Evolutionary conservation across 306 rosid species (phyloP).

Genomic region (Cicer judaicum): DNA sequence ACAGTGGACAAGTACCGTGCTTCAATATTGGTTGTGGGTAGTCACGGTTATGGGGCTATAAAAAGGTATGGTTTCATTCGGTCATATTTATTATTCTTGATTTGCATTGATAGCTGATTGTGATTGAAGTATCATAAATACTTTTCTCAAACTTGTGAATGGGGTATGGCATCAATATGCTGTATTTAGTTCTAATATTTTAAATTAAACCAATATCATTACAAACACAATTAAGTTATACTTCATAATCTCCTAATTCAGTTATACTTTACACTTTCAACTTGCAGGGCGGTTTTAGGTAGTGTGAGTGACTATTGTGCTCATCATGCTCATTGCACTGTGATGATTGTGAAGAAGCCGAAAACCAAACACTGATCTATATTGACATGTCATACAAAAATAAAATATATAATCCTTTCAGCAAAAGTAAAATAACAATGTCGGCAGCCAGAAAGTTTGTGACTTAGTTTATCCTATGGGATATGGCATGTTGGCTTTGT

Average conservation of each 20-base stretch:
- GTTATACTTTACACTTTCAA: background rate
- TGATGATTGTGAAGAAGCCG: conserved; percentile 84
- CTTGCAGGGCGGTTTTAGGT: conserved; percentile 76
- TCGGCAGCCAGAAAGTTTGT: background rate
- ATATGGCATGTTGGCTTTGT: conserved; percentile 17
- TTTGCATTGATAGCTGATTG: conserved; percentile 4
- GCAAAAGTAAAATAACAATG: background rate
- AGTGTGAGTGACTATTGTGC: conserved; percentile 91
- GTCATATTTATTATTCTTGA: background rate
- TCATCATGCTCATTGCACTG: conserved; percentile 76
- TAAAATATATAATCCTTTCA: conserved; percentile 31
- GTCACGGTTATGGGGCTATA: conserved; percentile 82
- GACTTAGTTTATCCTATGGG: conserved; percentile 30
- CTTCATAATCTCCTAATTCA: conserved; percentile 32
- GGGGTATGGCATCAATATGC: background rate
- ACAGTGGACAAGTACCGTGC: conserved; percentile 72
- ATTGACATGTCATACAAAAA: conserved; percentile 17
- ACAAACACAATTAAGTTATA: conserved; percentile 9
- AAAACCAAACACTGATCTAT: conserved; percentile 53
- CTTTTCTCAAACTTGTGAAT: conserved; percentile 28
- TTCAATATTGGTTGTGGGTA: conserved; percentile 74
- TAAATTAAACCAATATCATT: background rate
- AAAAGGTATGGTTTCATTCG: conserved; percentile 58
- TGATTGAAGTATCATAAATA: background rate
- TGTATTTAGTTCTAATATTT: conserved; percentile 18